A percentile compares a stretch with the other conserved stretches of the same genome.
Conservation (phyloP, 129 eudicot species). For the Calendula officinalis region DNA sequence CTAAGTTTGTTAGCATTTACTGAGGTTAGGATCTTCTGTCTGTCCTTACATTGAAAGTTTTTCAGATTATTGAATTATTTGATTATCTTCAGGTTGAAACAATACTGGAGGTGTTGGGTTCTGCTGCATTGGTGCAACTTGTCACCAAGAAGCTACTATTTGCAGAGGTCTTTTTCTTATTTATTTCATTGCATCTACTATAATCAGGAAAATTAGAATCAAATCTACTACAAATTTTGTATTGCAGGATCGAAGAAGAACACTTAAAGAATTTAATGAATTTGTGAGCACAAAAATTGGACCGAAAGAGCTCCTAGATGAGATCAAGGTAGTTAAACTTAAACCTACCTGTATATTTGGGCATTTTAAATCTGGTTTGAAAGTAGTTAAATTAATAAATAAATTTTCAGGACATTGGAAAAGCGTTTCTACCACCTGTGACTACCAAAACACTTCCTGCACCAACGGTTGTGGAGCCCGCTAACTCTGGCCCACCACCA, state of each 20-base stretch:
- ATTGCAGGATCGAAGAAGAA: slow-evolving; percentile 79
- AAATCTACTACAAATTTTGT: slow-evolving; percentile 13
- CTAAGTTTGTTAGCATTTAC: slow-evolving; percentile 75
- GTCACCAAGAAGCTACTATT: slow-evolving; percentile 82
- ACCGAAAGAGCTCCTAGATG: slow-evolving; percentile 77
- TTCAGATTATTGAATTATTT: slow-evolving; percentile 6
- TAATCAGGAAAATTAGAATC: background rate
- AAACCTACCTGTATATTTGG: background rate
- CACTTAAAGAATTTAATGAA: slow-evolving; percentile 67
- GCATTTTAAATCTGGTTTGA: slow-evolving; percentile 6
- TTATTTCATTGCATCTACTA: background rate
- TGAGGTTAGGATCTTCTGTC: slow-evolving; percentile 50
- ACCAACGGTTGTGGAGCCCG: slow-evolving; percentile 39
- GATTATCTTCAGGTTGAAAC: slow-evolving; percentile 72
- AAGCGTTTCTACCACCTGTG: slow-evolving; percentile 71
- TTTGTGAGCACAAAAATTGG: slow-evolving; percentile 55
- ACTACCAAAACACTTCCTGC: slow-evolving; percentile 60
- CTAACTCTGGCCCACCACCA: slow-evolving; percentile 27
- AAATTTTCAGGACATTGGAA: slow-evolving; percentile 67
- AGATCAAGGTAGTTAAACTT: slow-evolving; percentile 57
- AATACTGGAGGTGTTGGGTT: slow-evolving; percentile 74
- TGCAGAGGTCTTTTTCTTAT: slow-evolving; percentile 71
- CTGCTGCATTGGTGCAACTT: slow-evolving; percentile 84
- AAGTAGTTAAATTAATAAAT: background rate
- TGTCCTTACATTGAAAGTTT: background rate